These are phyloP conservation scores for Aspergillus bombycis DNA, from an alignment of 2,329 filamentous ascomycete genomes.

Conservation along the genomic window DNA sequence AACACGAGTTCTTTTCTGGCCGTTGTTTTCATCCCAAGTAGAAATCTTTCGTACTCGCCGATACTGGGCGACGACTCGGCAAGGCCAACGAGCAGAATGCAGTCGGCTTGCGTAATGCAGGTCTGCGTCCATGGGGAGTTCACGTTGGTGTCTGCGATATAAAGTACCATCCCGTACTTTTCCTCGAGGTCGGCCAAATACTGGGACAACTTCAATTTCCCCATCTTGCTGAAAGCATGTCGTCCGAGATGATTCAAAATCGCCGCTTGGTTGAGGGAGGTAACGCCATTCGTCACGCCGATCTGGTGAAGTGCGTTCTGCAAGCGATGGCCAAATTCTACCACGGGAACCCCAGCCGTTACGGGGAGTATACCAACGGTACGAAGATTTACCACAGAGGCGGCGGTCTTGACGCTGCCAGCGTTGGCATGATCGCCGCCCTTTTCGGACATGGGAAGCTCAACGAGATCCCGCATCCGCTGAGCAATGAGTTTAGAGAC, in stretches of 20 bases:
- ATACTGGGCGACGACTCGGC: conserved; percentile 88
- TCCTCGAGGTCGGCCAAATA: conserved; percentile 97
- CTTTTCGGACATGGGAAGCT: conserved; percentile 72
- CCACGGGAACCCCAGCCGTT: conserved; percentile 85
- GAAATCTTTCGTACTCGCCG: conserved; percentile 94
- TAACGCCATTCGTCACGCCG: conserved; percentile 85
- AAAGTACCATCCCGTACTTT: conserved; percentile 93
- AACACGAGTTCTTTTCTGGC: conserved; percentile 90
- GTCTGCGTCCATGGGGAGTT: conserved; percentile 98
- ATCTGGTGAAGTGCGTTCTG: conserved; percentile 88
- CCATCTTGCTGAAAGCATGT: conserved; percentile 96
- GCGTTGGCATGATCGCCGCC: conserved; percentile 64
- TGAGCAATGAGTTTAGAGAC: conserved; percentile 98
- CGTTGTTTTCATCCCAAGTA: conserved; percentile 96
- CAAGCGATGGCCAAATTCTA: conserved; percentile 89
- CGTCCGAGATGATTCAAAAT: conserved; percentile 94
- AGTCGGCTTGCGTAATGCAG: conserved; percentile 95
- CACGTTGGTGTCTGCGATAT: conserved; percentile 94
- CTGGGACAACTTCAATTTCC: conserved; percentile 91
- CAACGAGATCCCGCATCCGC: conserved; percentile 85
- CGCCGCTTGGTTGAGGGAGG: conserved; percentile 87
- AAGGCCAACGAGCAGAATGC: conserved; percentile 87
- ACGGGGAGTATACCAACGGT: conserved; percentile 93
- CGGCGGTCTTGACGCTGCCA: conserved; percentile 57
- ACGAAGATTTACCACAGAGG: conserved; percentile 86